Evolutionary conservation across 1,284 basidiomycete species (phyloP).

Genomic region (Cryptococcus wingfieldii): DNA sequence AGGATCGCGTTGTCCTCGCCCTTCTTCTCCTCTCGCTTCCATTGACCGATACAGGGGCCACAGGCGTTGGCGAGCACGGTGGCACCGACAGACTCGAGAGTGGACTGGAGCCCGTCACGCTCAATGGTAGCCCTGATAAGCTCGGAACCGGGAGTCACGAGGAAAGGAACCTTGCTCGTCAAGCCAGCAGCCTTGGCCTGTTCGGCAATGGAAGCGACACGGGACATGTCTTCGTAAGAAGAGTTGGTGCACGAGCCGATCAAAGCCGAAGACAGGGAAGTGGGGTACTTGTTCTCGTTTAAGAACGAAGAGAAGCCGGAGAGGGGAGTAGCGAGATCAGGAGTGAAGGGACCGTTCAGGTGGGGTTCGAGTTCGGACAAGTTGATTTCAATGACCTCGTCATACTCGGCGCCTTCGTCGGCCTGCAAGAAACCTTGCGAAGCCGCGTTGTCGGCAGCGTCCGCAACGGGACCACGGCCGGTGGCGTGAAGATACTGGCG

Average conservation of each 20-base stretch:
- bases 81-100: constrained; percentile 83
- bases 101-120: constrained; percentile 87
- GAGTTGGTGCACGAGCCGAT: constrained; percentile 99
- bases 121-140: constrained; percentile 97
- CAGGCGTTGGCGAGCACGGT: constrained; percentile 97
- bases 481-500: constrained; percentile 84
- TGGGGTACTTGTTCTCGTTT: constrained; percentile 82
- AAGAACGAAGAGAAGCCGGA: constrained; percentile 89
- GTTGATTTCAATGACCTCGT: constrained; percentile 90
- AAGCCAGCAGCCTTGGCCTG: constrained; percentile 63
- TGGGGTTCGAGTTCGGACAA: constrained; percentile 92
- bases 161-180: constrained; percentile 75
- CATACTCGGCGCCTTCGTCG: constrained; percentile 90
- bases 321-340: constrained; percentile 90
- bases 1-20: constrained; percentile 83
- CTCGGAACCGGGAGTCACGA: constrained; percentile 96
- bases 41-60: constrained; percentile 98
- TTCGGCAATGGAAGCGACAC: constrained; percentile 87
- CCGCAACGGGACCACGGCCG: constrained; percentile 79
- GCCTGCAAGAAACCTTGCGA: constrained; percentile 70
- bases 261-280: constrained; percentile 74
- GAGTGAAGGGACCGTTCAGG: constrained; percentile 98
- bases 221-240: constrained; percentile 99
- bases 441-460: constrained; percentile 81
- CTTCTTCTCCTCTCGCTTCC: constrained; percentile 98